Evolutionary conservation across 2,329 filamentous ascomycete species (phyloP).

Genomic region (Zasmidium citrigriseum): DNA sequence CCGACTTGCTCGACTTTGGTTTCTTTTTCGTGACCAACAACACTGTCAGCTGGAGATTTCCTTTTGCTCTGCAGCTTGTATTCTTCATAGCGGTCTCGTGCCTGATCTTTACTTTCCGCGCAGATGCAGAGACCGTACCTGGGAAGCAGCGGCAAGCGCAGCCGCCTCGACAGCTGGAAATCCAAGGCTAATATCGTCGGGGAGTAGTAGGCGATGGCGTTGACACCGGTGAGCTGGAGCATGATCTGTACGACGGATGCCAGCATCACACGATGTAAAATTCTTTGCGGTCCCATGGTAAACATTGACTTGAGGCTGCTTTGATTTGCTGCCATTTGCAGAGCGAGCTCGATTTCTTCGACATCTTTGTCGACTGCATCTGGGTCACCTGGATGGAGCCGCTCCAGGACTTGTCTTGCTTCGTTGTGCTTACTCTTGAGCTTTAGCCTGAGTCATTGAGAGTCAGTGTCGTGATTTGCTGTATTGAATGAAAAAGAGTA

Average conservation of each 20-base stretch:
- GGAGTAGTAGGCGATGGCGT: conserved; percentile 13
- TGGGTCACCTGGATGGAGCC: conserved; percentile 51
- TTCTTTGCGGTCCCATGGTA: conserved; percentile 5
- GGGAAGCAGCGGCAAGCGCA: background rate
- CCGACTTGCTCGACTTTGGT: conserved; percentile 50
- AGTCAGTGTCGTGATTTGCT: background rate
- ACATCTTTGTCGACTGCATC: conserved; percentile 6
- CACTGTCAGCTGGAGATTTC: conserved; percentile 43
- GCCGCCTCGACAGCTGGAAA: background rate
- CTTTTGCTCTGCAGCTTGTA: conserved; percentile 33
- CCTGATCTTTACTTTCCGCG: conserved; percentile 37
- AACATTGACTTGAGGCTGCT: background rate
- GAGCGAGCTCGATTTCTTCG: conserved; percentile 4
- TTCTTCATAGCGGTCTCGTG: conserved; percentile 21
- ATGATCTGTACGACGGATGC: conserved; percentile 14
- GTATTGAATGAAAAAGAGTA: background rate
- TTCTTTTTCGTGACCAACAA: conserved; percentile 36
- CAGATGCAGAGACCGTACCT: background rate
- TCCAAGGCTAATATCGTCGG: conserved; percentile 16
- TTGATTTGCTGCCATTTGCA: background rate
- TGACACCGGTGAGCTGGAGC: background rate
- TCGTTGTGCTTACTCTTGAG: conserved; percentile 38
- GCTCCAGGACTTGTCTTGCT: conserved; percentile 47
- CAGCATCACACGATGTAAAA: conserved; percentile 4
- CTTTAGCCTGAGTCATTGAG: background rate